Evolutionary conservation across 164 flowering plant species (phyloP).

Genomic region (Stephania japonica): DNA sequence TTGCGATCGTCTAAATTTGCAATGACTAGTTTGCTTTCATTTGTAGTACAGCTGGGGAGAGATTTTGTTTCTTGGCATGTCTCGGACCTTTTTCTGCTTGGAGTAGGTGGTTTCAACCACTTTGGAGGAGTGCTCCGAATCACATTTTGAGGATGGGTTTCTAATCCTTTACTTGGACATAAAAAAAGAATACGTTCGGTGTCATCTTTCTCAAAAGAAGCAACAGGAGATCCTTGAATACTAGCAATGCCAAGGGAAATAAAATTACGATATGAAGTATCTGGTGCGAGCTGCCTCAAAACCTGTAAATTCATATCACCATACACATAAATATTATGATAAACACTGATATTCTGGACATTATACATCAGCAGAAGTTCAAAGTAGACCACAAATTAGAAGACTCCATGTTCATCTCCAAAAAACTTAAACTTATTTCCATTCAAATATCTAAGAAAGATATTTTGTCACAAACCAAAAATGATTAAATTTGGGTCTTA

Average conservation of each 20-base stretch:
- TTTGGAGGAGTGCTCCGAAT: slow-evolving; percentile 33
- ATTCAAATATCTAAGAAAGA: background rate
- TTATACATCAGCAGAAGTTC: background rate
- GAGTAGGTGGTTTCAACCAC: slow-evolving; percentile 77
- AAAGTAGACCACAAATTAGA: background rate
- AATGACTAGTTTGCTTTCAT: slow-evolving; percentile 13
- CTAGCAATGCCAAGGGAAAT: slow-evolving; percentile 90
- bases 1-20: slow-evolving; percentile 15
- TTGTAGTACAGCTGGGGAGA: slow-evolving; percentile 3
- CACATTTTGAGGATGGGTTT: slow-evolving; percentile 14
- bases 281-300: slow-evolving; percentile 90
- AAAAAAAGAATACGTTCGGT: slow-evolving; percentile 86
- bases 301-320: slow-evolving; percentile 43
- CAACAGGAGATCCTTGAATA: slow-evolving; percentile 87
- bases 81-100: slow-evolving; percentile 53
- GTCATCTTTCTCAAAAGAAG: slow-evolving; percentile 92
- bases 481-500: no score
- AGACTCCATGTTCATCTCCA: background rate
- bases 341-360: background rate
- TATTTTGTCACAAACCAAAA: background rate
- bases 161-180: slow-evolving; percentile 35
- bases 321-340: background rate
- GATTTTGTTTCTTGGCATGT: slow-evolving; percentile 23
- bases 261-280: slow-evolving; percentile 72
- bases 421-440: background rate